These are phyloP conservation scores for Naumovozyma baii DNA, from an alignment of 805 yeast species.

Conservation along the genomic window DNA sequence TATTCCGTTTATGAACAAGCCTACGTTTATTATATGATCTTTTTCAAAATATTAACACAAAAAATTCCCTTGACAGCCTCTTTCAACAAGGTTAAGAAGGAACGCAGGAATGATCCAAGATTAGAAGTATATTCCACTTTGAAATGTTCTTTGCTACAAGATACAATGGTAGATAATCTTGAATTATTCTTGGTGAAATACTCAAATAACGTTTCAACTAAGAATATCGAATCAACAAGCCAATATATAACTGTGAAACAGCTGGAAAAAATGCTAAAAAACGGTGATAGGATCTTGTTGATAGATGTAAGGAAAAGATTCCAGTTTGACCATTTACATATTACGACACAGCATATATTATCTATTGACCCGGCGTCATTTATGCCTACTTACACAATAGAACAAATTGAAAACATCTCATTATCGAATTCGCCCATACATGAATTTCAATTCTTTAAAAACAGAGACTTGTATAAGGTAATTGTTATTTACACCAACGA, in stretches of 20 bases:
- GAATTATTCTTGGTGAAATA: background rate
- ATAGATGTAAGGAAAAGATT: constrained; percentile 57
- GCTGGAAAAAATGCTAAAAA: no score
- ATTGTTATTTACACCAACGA: constrained; percentile 43
- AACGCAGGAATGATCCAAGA: background rate
- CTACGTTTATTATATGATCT: constrained; percentile 11
- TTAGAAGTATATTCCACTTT: constrained; percentile 8
- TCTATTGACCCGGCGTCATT: constrained; percentile 65
- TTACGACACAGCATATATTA: constrained; percentile 45
- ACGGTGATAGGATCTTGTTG: no score
- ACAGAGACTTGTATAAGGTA: constrained; percentile 47
- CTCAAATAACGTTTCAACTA: constrained; percentile 3
- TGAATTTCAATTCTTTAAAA: constrained; percentile 44
- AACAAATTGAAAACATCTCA: constrained; percentile 52
- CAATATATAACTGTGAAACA: no score
- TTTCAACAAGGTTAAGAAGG: background rate
- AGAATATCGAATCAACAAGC: constrained; percentile 7
- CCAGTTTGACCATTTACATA: constrained; percentile 53
- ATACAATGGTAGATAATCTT: constrained; percentile 6
- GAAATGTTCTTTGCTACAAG: constrained; percentile 4
- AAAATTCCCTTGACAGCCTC: constrained; percentile 1
- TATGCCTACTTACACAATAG: constrained; percentile 40
- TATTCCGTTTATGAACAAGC: constrained; percentile 6
- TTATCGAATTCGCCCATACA: constrained; percentile 41
- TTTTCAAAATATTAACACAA: constrained; percentile 7